These are phyloP conservation scores for Calonectria hawksworthii DNA, from an alignment of 2,329 filamentous ascomycete genomes.

Conservation along the genomic window DNA sequence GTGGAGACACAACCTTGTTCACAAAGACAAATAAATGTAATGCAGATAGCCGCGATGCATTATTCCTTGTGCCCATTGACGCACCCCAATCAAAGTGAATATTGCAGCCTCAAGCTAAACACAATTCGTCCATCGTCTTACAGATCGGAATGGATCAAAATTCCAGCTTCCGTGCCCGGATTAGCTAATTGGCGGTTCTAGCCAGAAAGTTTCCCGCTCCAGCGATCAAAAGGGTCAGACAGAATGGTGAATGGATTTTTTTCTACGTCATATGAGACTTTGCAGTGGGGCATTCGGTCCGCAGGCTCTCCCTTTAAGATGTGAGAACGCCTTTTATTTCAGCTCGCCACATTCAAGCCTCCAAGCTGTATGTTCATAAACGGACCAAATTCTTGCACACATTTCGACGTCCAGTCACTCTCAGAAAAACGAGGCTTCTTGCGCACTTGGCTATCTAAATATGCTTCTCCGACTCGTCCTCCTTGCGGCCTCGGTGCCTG, in stretches of 20 bases:
- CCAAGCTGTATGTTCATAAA: background rate
- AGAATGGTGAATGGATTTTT: background rate
- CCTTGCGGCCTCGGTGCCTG: background rate
- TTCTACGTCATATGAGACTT: background rate
- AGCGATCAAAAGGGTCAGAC: background rate
- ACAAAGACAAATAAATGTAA: background rate
- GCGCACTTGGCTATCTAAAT: background rate
- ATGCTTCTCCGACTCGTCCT: background rate
- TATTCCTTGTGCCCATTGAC: background rate
- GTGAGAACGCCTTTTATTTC: background rate
- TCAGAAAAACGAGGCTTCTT: background rate
- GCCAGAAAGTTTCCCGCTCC: background rate
- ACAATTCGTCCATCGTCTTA: background rate
- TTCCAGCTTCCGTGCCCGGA: background rate
- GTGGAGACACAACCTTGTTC: background rate
- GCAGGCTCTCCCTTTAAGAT: background rate
- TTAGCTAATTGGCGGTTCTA: background rate
- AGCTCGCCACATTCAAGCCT: background rate
- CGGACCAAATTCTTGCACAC: too few relatives aligned
- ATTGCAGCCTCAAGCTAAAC: background rate
- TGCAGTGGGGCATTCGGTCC: background rate
- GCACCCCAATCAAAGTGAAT: background rate
- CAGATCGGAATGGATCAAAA: background rate
- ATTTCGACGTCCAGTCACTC: background rate
- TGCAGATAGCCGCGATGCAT: background rate